These are phyloP conservation scores for Ilex paraguariensis DNA, from an alignment of 305 asterid species.

Conservation along the genomic window DNA sequence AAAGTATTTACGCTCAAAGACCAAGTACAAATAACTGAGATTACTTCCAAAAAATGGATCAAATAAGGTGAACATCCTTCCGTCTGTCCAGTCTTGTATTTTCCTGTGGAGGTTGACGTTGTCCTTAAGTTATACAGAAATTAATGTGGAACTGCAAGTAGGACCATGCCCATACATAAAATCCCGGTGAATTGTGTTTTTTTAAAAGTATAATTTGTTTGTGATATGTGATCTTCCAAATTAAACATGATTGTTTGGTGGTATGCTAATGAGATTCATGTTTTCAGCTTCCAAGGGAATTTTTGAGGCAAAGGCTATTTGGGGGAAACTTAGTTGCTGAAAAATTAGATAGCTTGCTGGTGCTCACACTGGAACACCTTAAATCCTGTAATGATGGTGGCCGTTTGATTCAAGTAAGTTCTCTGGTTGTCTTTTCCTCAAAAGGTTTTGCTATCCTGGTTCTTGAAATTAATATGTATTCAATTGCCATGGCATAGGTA, in stretches of 20 bases:
- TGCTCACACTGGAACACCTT: constrained; percentile 71
- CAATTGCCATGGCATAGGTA: constrained; percentile 48
- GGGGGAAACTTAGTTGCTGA: constrained; percentile 53
- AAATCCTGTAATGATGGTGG: constrained; percentile 52
- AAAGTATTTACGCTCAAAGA: too few relatives aligned
- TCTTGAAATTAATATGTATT: constrained; percentile 19
- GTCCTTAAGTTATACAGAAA: too few relatives aligned
- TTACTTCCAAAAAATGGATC: too few relatives aligned
- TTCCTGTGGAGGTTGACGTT: too few relatives aligned
- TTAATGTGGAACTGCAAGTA: too few relatives aligned
- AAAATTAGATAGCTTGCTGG: constrained; percentile 79
- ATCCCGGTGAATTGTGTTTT: too few relatives aligned
- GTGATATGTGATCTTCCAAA: neutral
- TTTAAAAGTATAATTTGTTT: neutral
- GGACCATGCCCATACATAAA: too few relatives aligned
- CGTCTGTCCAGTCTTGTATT: too few relatives aligned
- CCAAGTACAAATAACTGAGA: too few relatives aligned
- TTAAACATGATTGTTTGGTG: neutral
- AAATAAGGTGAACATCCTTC: too few relatives aligned
- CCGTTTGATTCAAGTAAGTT: constrained; percentile 53
- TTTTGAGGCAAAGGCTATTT: constrained; percentile 39
- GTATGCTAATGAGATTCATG: constrained; percentile 14
- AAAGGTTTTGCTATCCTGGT: constrained; percentile 5
- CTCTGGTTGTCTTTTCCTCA: neutral
- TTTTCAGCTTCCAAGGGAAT: constrained; percentile 59